Evolutionary conservation across 2,329 filamentous ascomycete genomes (phyloP).

Genomic region (Xylariaceae sp.): DNA sequence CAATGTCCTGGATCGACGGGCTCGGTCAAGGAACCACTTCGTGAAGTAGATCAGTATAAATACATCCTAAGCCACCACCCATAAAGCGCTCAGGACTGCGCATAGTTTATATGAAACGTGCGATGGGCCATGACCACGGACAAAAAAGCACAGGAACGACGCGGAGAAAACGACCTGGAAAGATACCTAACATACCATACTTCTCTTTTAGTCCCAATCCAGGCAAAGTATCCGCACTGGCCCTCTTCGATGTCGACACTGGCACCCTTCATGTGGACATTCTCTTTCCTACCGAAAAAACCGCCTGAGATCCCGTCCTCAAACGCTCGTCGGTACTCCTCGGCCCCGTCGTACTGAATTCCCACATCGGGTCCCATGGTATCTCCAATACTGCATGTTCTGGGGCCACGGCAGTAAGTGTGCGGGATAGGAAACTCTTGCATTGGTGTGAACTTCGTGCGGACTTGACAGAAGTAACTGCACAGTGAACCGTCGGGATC

Average conservation of each 20-base stretch:
- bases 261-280: neutral
- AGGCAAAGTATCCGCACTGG: slow-evolving; percentile 16
- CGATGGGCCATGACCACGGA: too few species aligned
- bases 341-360: too few species aligned
- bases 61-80: neutral
- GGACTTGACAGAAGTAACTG: neutral
- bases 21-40: slow-evolving; percentile 10
- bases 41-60: neutral
- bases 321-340: neutral
- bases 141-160: too few species aligned
- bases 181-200: slow-evolving; percentile 14
- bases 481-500: too few species aligned
- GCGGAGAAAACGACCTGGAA: too few species aligned
- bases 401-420: slow-evolving; percentile 14
- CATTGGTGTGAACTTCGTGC: slow-evolving; percentile 6
- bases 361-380: too few species aligned
- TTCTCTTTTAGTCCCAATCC: slow-evolving; percentile 7
- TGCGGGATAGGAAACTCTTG: slow-evolving; percentile 7
- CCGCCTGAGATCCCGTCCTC: slow-evolving; percentile 9
- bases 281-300: neutral
- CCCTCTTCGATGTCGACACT: slow-evolving; percentile 1
- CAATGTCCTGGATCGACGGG: neutral
- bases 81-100: too few species aligned
- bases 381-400: neutral
- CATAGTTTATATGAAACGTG: too few species aligned